A percentile compares a stretch with the other conserved stretches of the same genome.
phyloP scores from a whole-genome alignment of 768 basidiomycete species.

The Russula lepida region DNA sequence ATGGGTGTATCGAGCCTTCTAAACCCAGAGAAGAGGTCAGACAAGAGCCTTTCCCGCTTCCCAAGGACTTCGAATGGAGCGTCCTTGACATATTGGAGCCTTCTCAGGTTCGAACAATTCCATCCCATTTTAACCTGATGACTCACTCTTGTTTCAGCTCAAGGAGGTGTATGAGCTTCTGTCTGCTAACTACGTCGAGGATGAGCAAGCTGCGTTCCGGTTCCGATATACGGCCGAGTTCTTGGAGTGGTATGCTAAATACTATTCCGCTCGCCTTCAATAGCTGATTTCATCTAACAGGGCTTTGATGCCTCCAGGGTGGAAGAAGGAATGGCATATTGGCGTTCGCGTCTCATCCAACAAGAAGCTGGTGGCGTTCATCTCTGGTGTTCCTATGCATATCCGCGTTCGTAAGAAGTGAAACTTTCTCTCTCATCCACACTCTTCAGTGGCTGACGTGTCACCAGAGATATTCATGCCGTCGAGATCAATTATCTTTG shows the following conservation, averaged over 20 bases:
- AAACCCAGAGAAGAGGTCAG: slow-evolving; percentile 71
- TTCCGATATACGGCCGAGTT: slow-evolving; percentile 96
- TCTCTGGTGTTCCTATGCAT: slow-evolving; percentile 83
- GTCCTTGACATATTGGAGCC: slow-evolving; percentile 70
- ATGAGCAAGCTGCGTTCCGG: slow-evolving; percentile 91
- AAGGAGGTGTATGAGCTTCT: slow-evolving; percentile 90
- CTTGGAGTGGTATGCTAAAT: slow-evolving; percentile 60
- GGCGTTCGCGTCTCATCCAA: slow-evolving; percentile 88
- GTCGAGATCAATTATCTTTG: slow-evolving; percentile 97
- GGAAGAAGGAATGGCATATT: slow-evolving; percentile 89
- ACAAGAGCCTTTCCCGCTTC: slow-evolving; percentile 81
- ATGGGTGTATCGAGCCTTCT: slow-evolving; percentile 85
- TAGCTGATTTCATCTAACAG: slow-evolving; percentile 33
- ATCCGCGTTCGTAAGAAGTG: slow-evolving; percentile 81
- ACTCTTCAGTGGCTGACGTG: slow-evolving; percentile 1
- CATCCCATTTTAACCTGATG: background rate
- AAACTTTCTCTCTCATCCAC: slow-evolving; percentile 25
- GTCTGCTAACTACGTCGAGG: slow-evolving; percentile 93
- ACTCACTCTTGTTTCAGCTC: slow-evolving; percentile 38
- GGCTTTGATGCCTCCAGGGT: slow-evolving; percentile 93
- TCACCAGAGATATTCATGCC: slow-evolving; percentile 52
- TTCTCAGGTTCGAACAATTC: slow-evolving; percentile 45
- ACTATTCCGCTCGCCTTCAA: background rate
- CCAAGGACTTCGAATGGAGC: slow-evolving; percentile 90
- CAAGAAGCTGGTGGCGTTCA: slow-evolving; percentile 93